Base-by-base conservation (phyloP, 169 alveolate genomes). In the Eimeria necatrix region DNA sequence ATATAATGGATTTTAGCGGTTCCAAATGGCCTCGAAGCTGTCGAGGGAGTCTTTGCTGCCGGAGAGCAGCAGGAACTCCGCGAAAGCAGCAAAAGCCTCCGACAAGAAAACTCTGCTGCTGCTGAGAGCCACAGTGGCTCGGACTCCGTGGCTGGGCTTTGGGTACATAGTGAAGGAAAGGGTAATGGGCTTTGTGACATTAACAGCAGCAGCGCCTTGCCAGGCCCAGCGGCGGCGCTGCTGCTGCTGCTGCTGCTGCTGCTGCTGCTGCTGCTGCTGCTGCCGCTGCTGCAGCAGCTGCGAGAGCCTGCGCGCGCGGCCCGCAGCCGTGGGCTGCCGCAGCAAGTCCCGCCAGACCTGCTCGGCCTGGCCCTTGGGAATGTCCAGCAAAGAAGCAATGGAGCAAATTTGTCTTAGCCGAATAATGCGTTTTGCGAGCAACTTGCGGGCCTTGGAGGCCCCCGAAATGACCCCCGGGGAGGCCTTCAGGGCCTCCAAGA, bases 91-190 rank as follows among this genome's bases (percentile, higher is more conserved):
- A 22, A 12, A 41, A 10, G 52, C 18, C 0, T 48, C 89, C 0
- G 51, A 22, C 71, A 80, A 3, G 1, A 20, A 12, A 14, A 51
- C 73, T 18, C 5, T 18, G 89, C 22, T 80, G 22, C 64, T 10
- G 16, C 46, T 8, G 22, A 80, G 64, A 9, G 48, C 22, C 10
- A 20, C 20, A 4, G 89, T 80, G 51, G 89, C 89, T 0, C 89
- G 64, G n/a, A 80, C 89, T 1, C 70, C 70, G 89, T 80, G 64
- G 9, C 22, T 0, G 3, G 89, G 89, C 9, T 48, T 41, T 0
- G 89, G 89, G 71, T 80, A 80, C 32, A n/a, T 80, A 5, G 89
- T 80, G 3, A 80, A 26, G n/a, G 26, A 10, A 22, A 80, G 24
- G 20, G 89, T 80, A 48, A 80, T 51, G 5, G 64, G 71, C 26